Evolutionary conservation across 2,329 filamentous ascomycete genomes (phyloP).

Genomic region (Fusarium aywerte): DNA sequence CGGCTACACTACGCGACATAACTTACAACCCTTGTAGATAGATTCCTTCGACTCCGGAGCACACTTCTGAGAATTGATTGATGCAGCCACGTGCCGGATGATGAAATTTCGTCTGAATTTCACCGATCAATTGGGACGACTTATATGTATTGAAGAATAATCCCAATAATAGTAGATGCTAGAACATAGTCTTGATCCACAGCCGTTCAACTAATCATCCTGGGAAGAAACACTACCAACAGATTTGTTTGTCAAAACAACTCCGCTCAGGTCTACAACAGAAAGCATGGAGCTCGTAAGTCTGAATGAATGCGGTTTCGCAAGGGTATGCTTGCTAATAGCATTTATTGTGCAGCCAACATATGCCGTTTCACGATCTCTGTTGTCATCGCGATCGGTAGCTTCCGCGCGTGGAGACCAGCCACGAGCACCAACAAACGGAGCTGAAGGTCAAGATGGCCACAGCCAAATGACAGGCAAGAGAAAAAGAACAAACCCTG

Average conservation of each 20-base stretch:
- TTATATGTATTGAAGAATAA: conserved; percentile 8
- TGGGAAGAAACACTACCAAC: not conserved
- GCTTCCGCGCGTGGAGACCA: not conserved
- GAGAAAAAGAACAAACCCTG: not conserved
- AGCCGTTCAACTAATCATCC: not conserved
- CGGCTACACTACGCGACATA: not conserved
- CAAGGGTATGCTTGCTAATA: not conserved
- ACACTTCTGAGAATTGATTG: conserved; percentile 2
- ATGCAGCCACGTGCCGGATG: conserved; percentile 4
- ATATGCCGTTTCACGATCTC: not conserved
- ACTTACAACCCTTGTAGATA: not conserved
- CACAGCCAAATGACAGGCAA: not conserved
- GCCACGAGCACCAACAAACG: not conserved
- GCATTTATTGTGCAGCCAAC: not conserved
- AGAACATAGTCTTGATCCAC: not conserved
- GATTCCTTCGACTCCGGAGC: conserved; percentile 2
- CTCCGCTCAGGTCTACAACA: not conserved
- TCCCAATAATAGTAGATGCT: not conserved
- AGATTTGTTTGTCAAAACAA: not conserved
- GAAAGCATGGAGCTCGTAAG: conserved; percentile 2
- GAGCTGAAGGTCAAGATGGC: not conserved
- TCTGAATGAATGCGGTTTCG: not conserved
- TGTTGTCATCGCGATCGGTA: not conserved
- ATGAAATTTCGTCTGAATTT: conserved; percentile 1
- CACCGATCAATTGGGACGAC: not conserved